Evolutionary conservation across 2,329 filamentous ascomycete genomes (phyloP).

Genomic region (Ceratocystis albifundus): DNA sequence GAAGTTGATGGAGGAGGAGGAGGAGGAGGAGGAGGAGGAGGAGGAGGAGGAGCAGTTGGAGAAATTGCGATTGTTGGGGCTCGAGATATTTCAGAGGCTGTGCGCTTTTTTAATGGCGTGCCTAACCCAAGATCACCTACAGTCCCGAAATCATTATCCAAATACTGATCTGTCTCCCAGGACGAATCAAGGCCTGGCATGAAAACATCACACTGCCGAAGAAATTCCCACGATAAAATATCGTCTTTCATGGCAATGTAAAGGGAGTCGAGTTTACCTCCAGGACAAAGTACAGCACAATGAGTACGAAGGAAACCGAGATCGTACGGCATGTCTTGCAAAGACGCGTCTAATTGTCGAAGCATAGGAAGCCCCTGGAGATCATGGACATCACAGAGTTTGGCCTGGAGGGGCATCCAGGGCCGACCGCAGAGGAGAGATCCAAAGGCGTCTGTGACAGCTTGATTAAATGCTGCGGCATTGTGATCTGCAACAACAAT

Average conservation of each 20-base stretch:
- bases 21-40: no score
- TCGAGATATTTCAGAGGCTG: conserved; percentile 42
- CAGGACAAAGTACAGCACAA: conserved; percentile 45
- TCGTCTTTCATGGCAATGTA: conserved; percentile 47
- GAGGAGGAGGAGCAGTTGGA: neutral
- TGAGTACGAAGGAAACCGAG: conserved; percentile 41
- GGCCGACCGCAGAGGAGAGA: conserved; percentile 38
- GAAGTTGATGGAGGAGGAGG: conserved; percentile 9
- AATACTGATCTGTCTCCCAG: conserved; percentile 41
- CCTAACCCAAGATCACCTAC: conserved; percentile 18
- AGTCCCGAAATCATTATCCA: conserved; percentile 33
- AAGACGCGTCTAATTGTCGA: conserved; percentile 38
- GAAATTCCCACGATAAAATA: conserved; percentile 45
- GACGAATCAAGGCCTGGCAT: conserved; percentile 43
- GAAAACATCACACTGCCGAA: conserved; percentile 39
- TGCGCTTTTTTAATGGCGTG: conserved; percentile 34
- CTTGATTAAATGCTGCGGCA: conserved; percentile 38
- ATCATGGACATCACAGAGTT: conserved; percentile 44
- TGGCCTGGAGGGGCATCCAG: conserved; percentile 49
- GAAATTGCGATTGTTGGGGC: conserved; percentile 26
- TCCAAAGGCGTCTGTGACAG: conserved; percentile 41
- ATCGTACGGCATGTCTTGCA: conserved; percentile 38
- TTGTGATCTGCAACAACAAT: conserved; percentile 42
- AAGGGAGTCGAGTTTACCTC: conserved; percentile 46
- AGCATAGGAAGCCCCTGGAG: conserved; percentile 49